Evolutionary conservation across 768 basidiomycete genomes (phyloP).

Genomic region (Suillus fuscotomentosus): DNA sequence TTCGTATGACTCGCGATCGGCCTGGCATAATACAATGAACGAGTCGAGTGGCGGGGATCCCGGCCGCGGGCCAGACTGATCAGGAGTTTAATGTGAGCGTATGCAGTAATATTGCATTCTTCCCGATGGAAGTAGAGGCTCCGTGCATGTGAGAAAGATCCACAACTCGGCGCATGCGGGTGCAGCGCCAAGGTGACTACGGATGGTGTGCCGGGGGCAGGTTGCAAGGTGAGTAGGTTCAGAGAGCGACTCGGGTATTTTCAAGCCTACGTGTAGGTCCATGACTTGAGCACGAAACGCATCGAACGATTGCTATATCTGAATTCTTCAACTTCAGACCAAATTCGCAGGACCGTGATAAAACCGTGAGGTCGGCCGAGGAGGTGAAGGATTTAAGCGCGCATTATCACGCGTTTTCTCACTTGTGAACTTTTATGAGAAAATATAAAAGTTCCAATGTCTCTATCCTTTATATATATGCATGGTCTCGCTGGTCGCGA

Average conservation of each 20-base stretch:
- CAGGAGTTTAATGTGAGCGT: neutral
- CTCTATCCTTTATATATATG: neutral
- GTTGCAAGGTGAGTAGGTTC: slow-evolving; percentile 36
- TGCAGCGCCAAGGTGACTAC: slow-evolving; percentile 71
- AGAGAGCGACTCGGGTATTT: slow-evolving; percentile 40
- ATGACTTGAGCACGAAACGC: slow-evolving; percentile 29
- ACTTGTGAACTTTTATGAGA: neutral
- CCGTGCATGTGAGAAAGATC: neutral
- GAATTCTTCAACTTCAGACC: slow-evolving; percentile 74
- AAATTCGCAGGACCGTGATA: slow-evolving; percentile 55
- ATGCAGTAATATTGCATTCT: neutral
- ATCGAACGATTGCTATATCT: slow-evolving; percentile 84
- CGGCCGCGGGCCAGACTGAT: neutral
- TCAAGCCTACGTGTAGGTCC: slow-evolving; percentile 40
- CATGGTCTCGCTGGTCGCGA: neutral
- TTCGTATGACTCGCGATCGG: slow-evolving; percentile 18
- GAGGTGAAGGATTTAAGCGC: neutral
- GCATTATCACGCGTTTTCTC: neutral
- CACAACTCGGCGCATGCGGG: slow-evolving; percentile 30
- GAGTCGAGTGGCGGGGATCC: neutral
- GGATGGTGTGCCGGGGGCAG: slow-evolving; percentile 56
- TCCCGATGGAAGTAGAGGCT: neutral
- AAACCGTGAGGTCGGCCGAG: slow-evolving; percentile 42
- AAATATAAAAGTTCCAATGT: neutral
- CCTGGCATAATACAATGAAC: neutral